Evolutionary conservation across 2,329 filamentous ascomycete genomes (phyloP), one percentile per base, ranked within the genome.

Genomic region (Botrytis squamosa): DNA sequence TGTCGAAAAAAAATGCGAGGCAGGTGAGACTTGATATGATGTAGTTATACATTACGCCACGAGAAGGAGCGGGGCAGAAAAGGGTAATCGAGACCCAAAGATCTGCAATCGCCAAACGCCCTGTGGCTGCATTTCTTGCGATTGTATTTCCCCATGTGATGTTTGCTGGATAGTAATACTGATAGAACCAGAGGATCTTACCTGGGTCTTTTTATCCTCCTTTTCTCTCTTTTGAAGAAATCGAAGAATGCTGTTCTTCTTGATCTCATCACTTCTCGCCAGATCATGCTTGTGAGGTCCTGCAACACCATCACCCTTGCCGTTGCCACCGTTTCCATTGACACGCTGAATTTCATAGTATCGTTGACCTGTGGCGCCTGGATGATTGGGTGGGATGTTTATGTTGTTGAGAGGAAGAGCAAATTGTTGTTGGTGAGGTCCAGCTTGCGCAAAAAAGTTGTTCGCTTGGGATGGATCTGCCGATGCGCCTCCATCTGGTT

Each of bases 291-390:
- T 91, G 81, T 95, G 93, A n/a, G 90, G 89, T 14, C 91, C 91
- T 33, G 89, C 86, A 63, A 91, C 86, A 10, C 90, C 90, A 77
- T 93, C 91, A 12, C 88, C 88, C 81, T 92, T 92, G 4, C 90
- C 91, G 79, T 93, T 93, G 0, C 88, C 90, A 1, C 91, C 91
- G 78, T 92, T 93, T 0, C 92, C 92, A 82, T 94, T 93, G 10
- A 94, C 92, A 57, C 92, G 86, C 79, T 94, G 92, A 65, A 94
- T 90, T 0, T 92, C 93, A 84, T 92, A 94, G 80, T 90, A 90
- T 77, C 86, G 86, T 77, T 87, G 85, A 1, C 86, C 85, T 49
- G 82, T 82, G 4, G 83, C 82, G 1, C 86, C 86, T 0, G 85
- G 84, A 80, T 87, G 85, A 33, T 79, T 82, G 55, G 82, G 78